Percentiles rank a stretch among this genome's conserved stretches.
phyloP scores from a whole-genome alignment of 306 rosid genomes.

The Lotus japonicus region DNA sequence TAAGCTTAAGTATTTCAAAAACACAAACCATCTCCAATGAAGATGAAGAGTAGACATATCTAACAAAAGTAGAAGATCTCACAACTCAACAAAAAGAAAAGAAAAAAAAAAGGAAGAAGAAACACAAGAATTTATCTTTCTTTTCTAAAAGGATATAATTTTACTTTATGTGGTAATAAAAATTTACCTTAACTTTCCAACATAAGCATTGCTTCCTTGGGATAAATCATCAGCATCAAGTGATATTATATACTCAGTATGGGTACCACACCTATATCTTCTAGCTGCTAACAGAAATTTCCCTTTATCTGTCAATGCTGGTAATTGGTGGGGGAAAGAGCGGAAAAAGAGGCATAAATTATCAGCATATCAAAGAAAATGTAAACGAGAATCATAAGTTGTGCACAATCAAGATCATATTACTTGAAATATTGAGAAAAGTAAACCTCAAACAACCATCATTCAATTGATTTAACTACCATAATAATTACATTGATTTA shows the following conservation, averaged over 20 bases:
- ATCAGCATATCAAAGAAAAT: conserved; percentile 2
- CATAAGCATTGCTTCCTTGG: conserved; percentile 96
- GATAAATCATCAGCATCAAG: conserved; percentile 84
- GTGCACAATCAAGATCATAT: not conserved
- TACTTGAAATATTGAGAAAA: not conserved
- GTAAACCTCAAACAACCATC: not conserved
- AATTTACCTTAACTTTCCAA: conserved; percentile 85
- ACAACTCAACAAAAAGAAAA: not conserved
- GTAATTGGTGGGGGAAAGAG: not conserved
- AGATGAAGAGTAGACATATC: not conserved
- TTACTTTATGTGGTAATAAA: conserved; percentile 2
- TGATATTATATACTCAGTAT: conserved; percentile 82
- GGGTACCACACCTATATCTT: conserved; percentile 86
- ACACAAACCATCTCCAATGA: not conserved
- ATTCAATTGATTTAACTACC: not conserved
- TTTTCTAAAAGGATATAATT: not conserved
- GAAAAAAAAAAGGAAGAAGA: not conserved
- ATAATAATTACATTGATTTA: not conserved
- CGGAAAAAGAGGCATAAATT: conserved; percentile 2
- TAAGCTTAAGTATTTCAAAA: not conserved
- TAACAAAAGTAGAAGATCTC: not conserved
- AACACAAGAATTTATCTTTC: not conserved
- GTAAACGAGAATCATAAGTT: conserved; percentile 8
- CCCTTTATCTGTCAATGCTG: conserved; percentile 93
- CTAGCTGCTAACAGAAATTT: conserved; percentile 93